A percentile compares a stretch with the other conserved stretches of the same genome.
Evolutionary conservation across 768 basidiomycete genomes (phyloP).

Genomic region (Guyanaporus albipodus): DNA sequence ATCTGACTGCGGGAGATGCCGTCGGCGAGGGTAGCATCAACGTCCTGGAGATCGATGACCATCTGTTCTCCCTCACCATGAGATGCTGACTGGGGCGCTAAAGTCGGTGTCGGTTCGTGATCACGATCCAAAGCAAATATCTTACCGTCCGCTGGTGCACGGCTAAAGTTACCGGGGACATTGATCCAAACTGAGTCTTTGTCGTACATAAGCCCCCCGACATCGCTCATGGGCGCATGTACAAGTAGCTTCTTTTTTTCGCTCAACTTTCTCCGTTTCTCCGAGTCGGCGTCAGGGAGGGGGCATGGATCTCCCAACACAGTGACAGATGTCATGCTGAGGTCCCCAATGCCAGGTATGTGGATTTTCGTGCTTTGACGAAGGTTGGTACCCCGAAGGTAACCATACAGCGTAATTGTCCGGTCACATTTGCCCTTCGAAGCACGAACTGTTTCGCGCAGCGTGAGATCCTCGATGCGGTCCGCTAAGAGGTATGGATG

Average conservation of each 20-base stretch:
- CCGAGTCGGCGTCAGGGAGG: slow-evolving; percentile 83
- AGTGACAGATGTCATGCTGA: slow-evolving; percentile 69
- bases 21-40: slow-evolving; percentile 76
- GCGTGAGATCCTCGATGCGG: slow-evolving; percentile 91
- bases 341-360: slow-evolving; percentile 92
- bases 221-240: slow-evolving; percentile 98
- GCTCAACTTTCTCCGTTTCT: slow-evolving; percentile 87
- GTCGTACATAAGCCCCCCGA: slow-evolving; percentile 95
- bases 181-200: slow-evolving; percentile 99
- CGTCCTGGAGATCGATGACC: slow-evolving; percentile 96
- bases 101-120: neutral
- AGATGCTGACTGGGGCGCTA: slow-evolving; percentile 63
- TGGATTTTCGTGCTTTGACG: slow-evolving; percentile 77
- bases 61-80: slow-evolving; percentile 96
- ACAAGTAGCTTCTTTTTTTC: slow-evolving; percentile 91
- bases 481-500: slow-evolving; percentile 96
- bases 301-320: slow-evolving; percentile 93
- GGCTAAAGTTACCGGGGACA: slow-evolving; percentile 90
- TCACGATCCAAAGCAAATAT: neutral
- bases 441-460: slow-evolving; percentile 74
- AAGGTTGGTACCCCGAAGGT: slow-evolving; percentile 86
- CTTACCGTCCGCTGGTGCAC: slow-evolving; percentile 65
- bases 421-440: slow-evolving; percentile 88
- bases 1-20: slow-evolving; percentile 78
- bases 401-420: slow-evolving; percentile 92